Base-by-base conservation (phyloP, 2,329 filamentous ascomycete species). In the Coniochaeta sp. region DNA sequence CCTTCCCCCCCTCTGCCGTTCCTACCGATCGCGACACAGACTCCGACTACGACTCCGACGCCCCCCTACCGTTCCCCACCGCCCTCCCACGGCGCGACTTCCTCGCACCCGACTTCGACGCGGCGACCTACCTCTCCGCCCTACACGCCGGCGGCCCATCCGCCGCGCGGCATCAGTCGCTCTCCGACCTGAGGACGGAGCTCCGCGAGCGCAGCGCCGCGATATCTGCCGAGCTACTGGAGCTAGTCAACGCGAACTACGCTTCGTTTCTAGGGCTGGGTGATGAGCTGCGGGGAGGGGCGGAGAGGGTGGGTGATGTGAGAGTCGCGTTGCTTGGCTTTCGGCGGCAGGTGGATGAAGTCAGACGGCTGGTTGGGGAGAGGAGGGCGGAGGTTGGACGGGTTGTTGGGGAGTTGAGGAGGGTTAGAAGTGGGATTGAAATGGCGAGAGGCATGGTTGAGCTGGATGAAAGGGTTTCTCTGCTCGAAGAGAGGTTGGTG, bases 191-290 rank as follows among this genome's bases (percentile, higher is more conserved):
- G 34, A 90, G 93, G 38, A 78, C 88, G 5, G 96, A 99, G 69
- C 81, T 99, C 17, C 88, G 93, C 52, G 85, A 92, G 61, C 83
- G 96, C 58, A 90, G 88, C 66, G 85, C 90, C 66, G 82, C 88
- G 22, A 87, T 99, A 62, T 90, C 88, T 68, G 85, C 89, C 63
- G 95, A 99, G 76, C 81, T 99, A 2, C 81, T 99, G 19, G 93
- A 97, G 75, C 84, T 99, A 8, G 95, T 99, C 65, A 99, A 99
- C 71, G 84, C 89, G 58, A 96, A 99, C 74, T 98, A 99, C 72
- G 89, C 91, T 55, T 89, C 93, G 60, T 99, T 99, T 67, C 75
- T 99, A 4, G 88, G 87, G 0, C 77, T 99, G 0, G 96, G 95
- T 0, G 86, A 83, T 55, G 90, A 91, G 67, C 77, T 99, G 50